phyloP scores from a whole-genome alignment of 1,284 basidiomycete species.

The Meira nashicola region DNA sequence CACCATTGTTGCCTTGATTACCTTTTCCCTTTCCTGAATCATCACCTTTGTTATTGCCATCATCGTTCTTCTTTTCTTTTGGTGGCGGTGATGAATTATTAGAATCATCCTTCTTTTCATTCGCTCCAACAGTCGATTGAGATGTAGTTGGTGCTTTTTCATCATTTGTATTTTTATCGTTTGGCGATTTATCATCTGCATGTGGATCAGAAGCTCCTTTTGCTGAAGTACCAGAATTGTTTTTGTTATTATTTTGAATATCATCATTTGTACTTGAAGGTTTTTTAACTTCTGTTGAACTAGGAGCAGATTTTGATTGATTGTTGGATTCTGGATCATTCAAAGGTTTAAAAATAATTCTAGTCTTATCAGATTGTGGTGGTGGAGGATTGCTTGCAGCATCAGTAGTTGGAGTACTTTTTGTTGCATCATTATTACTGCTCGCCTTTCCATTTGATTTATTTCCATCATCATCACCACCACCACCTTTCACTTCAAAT shows the following conservation, averaged over 20 bases:
- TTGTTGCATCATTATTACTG: neutral
- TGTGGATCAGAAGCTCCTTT: neutral
- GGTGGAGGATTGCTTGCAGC: neutral
- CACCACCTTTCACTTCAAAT: neutral
- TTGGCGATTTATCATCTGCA: neutral
- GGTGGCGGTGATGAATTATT: no score
- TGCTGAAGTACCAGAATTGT: neutral
- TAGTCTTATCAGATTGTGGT: neutral
- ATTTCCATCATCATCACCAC: neutral
- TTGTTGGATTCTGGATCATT: neutral
- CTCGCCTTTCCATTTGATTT: neutral
- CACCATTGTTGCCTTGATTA: no score
- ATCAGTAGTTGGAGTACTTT: neutral
- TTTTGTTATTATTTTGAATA: neutral
- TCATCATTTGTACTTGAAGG: neutral
- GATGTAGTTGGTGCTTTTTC: neutral
- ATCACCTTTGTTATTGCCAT: no score
- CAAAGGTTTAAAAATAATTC: constrained; percentile 1
- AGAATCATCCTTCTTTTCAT: no score
- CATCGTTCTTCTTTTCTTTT: no score
- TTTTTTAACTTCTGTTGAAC: no score
- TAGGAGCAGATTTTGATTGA: no score
- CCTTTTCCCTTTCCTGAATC: no score
- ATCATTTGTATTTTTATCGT: neutral
- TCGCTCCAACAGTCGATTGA: no score